Base-by-base conservation (phyloP, 805 yeast species). In the Kurtzmaniella fragi region DNA sequence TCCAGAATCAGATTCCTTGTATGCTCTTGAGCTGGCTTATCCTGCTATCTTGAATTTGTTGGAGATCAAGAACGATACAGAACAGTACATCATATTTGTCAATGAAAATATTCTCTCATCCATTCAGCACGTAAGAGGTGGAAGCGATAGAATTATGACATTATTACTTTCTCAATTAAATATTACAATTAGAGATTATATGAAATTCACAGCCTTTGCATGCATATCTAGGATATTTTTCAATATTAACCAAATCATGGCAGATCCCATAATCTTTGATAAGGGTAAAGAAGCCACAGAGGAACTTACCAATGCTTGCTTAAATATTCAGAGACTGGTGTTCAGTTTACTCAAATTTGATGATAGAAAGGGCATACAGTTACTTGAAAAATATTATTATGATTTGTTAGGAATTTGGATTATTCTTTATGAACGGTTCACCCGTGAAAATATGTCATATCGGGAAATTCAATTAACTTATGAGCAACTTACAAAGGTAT, bases 361-460 rank as follows among this genome's bases (percentile, higher is more conserved):
- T 6, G 56, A 57, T 16, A 10, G 13, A 2, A 56, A 51, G 28
- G 57, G 54, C 2, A 20, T 37, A 7, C 25, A 26, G 5, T 42
- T 61, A 2, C 26, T 64, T 1, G 39, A 50, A 17, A 48, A 45
- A 14, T 65, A 65, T 46, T 50, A 48, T 37, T 59, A 49, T 39
- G 73, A 68, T 41, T 52, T 64, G 6, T 31, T 67, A 31, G 71
- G 59, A 2, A 50, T 62, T 3, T 68, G 73, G 73, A 42, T 51
- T 3, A 52, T 65, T 5, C 28, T 57, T 15, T 17, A 29, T 33
- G 10, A 13, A 23, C 13, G 37, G 28, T 9, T 34, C 3, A 34
- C 20, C 9, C 25, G 25, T 20, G 25, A 20, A 20, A 20, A 20
- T 20, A 20, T 20, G 8, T 20, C 25, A 8, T 20, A 20, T 8